phyloP scores from a whole-genome alignment of 208 protist genomes.

The Wallacemonas rigidus region DNA sequence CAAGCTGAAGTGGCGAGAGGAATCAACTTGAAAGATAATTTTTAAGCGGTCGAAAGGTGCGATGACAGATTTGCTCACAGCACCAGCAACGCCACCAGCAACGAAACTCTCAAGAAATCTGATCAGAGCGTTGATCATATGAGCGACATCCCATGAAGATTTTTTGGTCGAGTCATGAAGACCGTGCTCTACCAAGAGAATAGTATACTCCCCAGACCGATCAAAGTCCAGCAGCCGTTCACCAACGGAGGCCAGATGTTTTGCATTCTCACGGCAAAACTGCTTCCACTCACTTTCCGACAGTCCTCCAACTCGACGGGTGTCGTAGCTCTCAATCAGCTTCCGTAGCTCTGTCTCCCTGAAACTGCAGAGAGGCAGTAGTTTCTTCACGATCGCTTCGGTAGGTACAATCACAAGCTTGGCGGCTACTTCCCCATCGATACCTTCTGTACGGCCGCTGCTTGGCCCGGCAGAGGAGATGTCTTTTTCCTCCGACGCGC shows the following conservation, averaged over 20 bases:
- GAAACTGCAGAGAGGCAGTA: slow-evolving; percentile 52
- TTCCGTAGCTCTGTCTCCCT: slow-evolving; percentile 38
- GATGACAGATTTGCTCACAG: slow-evolving; percentile 93
- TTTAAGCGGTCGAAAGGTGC: slow-evolving; percentile 94
- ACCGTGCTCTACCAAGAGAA: slow-evolving; percentile 42
- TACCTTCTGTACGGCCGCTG: background rate
- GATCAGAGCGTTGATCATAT: slow-evolving; percentile 39
- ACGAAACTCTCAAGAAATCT: slow-evolving; percentile 89
- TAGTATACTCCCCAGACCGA: slow-evolving; percentile 64
- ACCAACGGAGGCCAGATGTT: slow-evolving; percentile 54
- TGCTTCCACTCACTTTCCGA: slow-evolving; percentile 65
- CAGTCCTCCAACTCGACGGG: slow-evolving; percentile 52
- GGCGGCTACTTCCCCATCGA: background rate
- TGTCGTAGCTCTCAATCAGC: slow-evolving; percentile 63
- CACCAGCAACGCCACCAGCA: slow-evolving; percentile 93
- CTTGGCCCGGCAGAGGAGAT: background rate
- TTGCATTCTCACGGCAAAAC: slow-evolving; percentile 76
- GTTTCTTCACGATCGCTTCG: slow-evolving; percentile 54
- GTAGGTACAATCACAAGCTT: slow-evolving; percentile 48
- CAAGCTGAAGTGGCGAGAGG: slow-evolving; percentile 58
- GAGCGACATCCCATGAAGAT: slow-evolving; percentile 10
- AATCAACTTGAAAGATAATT: slow-evolving; percentile 95
- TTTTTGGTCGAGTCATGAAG: slow-evolving; percentile 22
- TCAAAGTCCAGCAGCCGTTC: slow-evolving; percentile 63
- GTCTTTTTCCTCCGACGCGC: slow-evolving; percentile 2